These are phyloP conservation scores for Aspergillus sp. DNA, from an alignment of 2,329 filamentous ascomycete genomes.

Conservation along the genomic window DNA sequence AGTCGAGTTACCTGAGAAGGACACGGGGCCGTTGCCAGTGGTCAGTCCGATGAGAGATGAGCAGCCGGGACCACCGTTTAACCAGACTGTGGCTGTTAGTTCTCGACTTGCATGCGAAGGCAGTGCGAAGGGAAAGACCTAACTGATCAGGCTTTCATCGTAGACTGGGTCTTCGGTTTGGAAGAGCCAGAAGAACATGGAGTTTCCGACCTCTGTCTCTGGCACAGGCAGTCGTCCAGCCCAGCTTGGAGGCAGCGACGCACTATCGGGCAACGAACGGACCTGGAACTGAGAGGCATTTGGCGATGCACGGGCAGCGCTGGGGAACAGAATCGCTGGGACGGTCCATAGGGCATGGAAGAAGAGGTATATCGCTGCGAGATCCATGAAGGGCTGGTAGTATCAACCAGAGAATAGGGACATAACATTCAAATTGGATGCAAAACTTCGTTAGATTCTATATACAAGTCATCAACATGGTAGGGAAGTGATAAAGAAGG, in stretches of 20 bases:
- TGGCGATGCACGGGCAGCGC: background rate
- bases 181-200: slow-evolving; percentile 39
- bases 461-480: background rate
- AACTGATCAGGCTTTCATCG: slow-evolving; percentile 34
- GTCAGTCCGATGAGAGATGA: slow-evolving; percentile 31
- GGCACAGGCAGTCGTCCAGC: slow-evolving; percentile 33
- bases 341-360: slow-evolving; percentile 19
- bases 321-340: slow-evolving; percentile 10
- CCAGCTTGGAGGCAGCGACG: slow-evolving; percentile 30
- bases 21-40: slow-evolving; percentile 13
- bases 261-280: slow-evolving; percentile 26
- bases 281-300: slow-evolving; percentile 26
- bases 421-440: background rate
- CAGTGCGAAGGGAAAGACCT: slow-evolving; percentile 7
- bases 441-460: background rate
- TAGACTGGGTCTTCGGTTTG: slow-evolving; percentile 27
- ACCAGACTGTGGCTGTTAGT: slow-evolving; percentile 28
- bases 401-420: too few relatives aligned
- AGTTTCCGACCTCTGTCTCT: slow-evolving; percentile 23
- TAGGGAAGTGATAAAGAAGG: background rate
- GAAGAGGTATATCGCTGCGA: slow-evolving; percentile 19
- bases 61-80: slow-evolving; percentile 37
- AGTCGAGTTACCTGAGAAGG: slow-evolving; percentile 19
- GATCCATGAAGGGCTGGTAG: slow-evolving; percentile 14
- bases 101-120: background rate